Conservation (phyloP, 345 rosid genomes). For the Rhizophora mangle region DNA sequence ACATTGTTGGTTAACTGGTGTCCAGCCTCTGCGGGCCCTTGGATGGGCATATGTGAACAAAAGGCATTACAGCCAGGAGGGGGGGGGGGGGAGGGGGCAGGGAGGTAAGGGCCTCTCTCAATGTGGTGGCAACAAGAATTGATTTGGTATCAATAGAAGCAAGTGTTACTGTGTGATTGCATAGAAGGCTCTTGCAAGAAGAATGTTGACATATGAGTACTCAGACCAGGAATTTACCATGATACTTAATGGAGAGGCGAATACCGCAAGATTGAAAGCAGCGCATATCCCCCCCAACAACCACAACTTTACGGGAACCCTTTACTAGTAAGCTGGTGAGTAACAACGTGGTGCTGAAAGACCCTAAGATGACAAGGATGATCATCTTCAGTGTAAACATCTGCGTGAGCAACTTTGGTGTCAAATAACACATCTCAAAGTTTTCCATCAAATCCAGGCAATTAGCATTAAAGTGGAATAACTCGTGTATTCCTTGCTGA, state of each 20-base stretch:
- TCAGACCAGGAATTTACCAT: slow-evolving; percentile 8
- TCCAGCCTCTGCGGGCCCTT: too few relatives aligned
- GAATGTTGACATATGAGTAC: background rate
- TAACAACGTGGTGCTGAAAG: slow-evolving; percentile 4
- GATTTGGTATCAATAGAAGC: background rate
- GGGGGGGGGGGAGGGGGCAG: too few relatives aligned
- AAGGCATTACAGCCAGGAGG: too few relatives aligned
- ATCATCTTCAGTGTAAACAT: slow-evolving; percentile 15
- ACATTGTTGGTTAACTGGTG: too few relatives aligned
- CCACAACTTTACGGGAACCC: background rate
- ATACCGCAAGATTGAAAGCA: slow-evolving; percentile 18
- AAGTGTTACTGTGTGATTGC: background rate
- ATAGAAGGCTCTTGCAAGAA: background rate
- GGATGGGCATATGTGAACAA: too few relatives aligned
- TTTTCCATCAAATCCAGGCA: too few relatives aligned
- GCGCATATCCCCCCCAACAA: slow-evolving; percentile 25
- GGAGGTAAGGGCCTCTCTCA: too few relatives aligned
- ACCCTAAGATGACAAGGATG: background rate
- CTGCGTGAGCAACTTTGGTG: slow-evolving; percentile 3
- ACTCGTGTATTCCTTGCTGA: too few relatives aligned
- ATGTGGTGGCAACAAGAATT: background rate
- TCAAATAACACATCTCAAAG: background rate
- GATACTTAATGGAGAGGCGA: slow-evolving; percentile 19
- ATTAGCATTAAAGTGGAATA: too few relatives aligned
- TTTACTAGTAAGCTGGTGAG: slow-evolving; percentile 3